Base-by-base conservation (phyloP, 2,329 filamentous ascomycete genomes). In the Trichoderma sp. region DNA sequence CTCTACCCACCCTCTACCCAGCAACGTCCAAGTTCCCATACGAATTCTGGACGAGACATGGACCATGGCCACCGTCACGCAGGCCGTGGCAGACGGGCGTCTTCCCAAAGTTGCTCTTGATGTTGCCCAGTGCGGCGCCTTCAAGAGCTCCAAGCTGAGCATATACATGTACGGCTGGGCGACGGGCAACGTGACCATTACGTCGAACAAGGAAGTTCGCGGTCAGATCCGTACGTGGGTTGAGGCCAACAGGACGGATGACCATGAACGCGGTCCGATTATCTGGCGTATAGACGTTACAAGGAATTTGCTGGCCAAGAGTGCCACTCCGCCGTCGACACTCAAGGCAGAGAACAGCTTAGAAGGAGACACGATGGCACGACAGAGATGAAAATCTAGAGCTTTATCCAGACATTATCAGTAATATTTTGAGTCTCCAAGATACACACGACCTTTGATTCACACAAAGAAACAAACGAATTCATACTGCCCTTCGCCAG, bases 131-230 rank as follows among this genome's bases (percentile, higher is more conserved):
- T 73, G 74, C 47, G 76, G 77, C 16, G 74, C 73, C 2, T 79
- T 82, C 67, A 79, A 77, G 69, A 77, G 75, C 69, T 76, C 79
- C 55, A 81, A 81, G 72, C 74, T 80, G 21, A 79, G 78, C 40
- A 79, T 81, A 29, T 81, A 80, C 70, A 75, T 82, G 74, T 78
- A 81, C 31, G 81, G 80, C 4, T 82, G 81, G 81, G 76, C 74
- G 19, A 73, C 71, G 14, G 75, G 75, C 10, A 53, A 78, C 2
- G 75, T 75, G 24, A 82, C 80, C 1, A 57, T 82, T 2, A 82
- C 81, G 7, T 81, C 80, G 5, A 82, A 82, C 65, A 81, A 80
- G 72, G 81, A 83, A 72, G 76, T 81, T 11, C 71, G 75, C n/a
- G 77, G 76, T 11, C 78, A 80, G 66, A 74, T 80, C 6, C 72